Evolutionary conservation across 805 yeast species (phyloP).

Genomic region (Metschnikowia cubensis): DNA sequence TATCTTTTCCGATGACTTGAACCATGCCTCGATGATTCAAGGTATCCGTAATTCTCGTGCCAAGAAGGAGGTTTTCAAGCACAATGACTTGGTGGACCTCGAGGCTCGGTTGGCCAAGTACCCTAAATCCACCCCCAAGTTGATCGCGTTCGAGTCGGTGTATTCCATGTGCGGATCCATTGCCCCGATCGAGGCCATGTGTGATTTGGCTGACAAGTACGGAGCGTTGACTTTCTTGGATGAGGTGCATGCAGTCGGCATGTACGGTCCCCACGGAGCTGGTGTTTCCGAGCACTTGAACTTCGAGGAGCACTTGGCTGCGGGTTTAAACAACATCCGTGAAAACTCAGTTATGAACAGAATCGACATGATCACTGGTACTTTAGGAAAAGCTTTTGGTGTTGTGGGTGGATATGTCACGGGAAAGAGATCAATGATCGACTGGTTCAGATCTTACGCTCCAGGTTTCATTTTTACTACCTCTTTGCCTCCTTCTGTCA

Average conservation of each 20-base stretch:
- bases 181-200: slow-evolving; percentile 86
- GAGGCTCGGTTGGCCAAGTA: slow-evolving; percentile 73
- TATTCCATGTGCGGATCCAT: slow-evolving; percentile 99
- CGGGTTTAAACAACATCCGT: slow-evolving; percentile 50
- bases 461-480: slow-evolving; percentile 99
- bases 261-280: slow-evolving; percentile 99
- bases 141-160: slow-evolving; percentile 95
- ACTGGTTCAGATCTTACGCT: slow-evolving; percentile 93
- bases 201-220: slow-evolving; percentile 94
- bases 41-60: slow-evolving; percentile 92
- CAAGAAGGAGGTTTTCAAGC: slow-evolving; percentile 84
- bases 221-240: slow-evolving; percentile 96
- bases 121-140: slow-evolving; percentile 86
- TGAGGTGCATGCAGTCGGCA: slow-evolving; percentile 98
- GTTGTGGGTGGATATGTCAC: slow-evolving; percentile 98
- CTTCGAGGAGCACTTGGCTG: slow-evolving; percentile 71
- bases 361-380: slow-evolving; percentile 94
- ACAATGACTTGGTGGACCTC: slow-evolving; percentile 80
- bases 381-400: slow-evolving; percentile 96
- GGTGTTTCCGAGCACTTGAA: slow-evolving; percentile 98
- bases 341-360: slow-evolving; percentile 69
- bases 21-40: slow-evolving; percentile 97
- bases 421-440: slow-evolving; percentile 75
- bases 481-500: slow-evolving; percentile 91
- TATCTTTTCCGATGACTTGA: slow-evolving; percentile 85